Conservation (phyloP, 495 filamentous ascomycete genomes). For the Hypoxylon perforatum region DNA sequence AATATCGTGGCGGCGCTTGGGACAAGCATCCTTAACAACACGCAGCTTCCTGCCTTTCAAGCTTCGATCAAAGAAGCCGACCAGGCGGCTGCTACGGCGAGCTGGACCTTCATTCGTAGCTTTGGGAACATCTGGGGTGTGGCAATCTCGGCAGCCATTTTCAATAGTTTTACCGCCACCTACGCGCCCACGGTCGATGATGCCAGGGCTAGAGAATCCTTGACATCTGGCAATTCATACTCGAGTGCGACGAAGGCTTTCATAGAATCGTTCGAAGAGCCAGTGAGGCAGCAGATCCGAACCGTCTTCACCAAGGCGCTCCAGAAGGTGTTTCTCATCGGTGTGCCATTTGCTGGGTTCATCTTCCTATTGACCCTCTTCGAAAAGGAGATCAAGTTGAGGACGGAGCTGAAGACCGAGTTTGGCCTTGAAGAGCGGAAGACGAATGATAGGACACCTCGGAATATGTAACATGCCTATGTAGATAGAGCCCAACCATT, state of each 20-base stretch:
- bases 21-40: conserved; percentile 45
- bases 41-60: conserved; percentile 53
- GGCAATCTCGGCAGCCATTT: conserved; percentile 60
- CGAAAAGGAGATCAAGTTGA: conserved; percentile 42
- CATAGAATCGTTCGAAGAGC: conserved; percentile 34
- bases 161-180: conserved; percentile 54
- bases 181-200: conserved; percentile 41
- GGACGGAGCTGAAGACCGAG: conserved; percentile 45
- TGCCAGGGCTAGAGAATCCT: conserved; percentile 20
- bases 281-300: conserved; percentile 37
- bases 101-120: conserved; percentile 59
- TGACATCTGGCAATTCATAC: conserved; percentile 44
- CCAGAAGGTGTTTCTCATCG: conserved; percentile 45
- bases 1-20: conserved; percentile 45
- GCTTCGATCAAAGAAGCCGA: conserved; percentile 52
- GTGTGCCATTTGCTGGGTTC: conserved; percentile 42
- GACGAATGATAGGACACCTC: not conserved
- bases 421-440: conserved; percentile 44
- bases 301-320: conserved; percentile 39
- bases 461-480: not conserved
- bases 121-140: conserved; percentile 64
- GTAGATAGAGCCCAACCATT: not conserved
- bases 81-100: conserved; percentile 52
- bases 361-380: conserved; percentile 41
- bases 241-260: conserved; percentile 42